phyloP scores from a whole-genome alignment of 176 grass and related monocot genomes.

The Coix lacrymajobi region DNA sequence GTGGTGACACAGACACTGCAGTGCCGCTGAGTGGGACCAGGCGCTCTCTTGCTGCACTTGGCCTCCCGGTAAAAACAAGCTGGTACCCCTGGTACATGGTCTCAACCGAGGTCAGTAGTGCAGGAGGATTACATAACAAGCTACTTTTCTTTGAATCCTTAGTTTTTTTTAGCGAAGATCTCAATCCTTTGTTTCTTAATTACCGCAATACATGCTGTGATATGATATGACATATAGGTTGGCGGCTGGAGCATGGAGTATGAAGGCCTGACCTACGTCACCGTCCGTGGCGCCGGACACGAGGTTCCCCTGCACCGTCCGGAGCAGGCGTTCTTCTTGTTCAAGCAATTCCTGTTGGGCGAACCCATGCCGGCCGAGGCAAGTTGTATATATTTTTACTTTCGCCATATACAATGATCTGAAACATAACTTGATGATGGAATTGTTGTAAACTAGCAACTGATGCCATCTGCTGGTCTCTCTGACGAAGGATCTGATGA shows the following conservation, averaged over 20 bases:
- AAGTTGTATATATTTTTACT: not conserved
- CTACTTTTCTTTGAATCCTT: not conserved
- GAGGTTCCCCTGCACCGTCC: not conserved
- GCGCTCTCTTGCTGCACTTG: not conserved
- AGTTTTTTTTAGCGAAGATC: too few species aligned
- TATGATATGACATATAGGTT: not conserved
- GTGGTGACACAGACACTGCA: not conserved
- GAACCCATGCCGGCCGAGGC: not conserved
- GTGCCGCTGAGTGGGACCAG: not conserved
- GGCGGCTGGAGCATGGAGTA: conserved; percentile 2
- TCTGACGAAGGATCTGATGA: not conserved
- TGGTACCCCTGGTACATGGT: conserved; percentile 5
- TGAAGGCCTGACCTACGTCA: not conserved
- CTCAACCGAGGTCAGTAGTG: not conserved
- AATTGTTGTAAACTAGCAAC: not conserved
- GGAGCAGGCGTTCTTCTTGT: not conserved
- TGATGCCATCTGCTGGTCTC: not conserved
- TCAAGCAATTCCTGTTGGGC: not conserved
- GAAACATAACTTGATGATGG: not conserved
- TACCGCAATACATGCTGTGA: too few species aligned
- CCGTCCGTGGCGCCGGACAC: not conserved
- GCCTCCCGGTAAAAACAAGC: not conserved
- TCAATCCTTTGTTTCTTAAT: too few species aligned
- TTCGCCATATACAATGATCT: too few species aligned
- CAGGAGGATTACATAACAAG: not conserved